Conservation (phyloP, 2,329 filamentous ascomycete genomes). For the Chaetomium sp. region DNA sequence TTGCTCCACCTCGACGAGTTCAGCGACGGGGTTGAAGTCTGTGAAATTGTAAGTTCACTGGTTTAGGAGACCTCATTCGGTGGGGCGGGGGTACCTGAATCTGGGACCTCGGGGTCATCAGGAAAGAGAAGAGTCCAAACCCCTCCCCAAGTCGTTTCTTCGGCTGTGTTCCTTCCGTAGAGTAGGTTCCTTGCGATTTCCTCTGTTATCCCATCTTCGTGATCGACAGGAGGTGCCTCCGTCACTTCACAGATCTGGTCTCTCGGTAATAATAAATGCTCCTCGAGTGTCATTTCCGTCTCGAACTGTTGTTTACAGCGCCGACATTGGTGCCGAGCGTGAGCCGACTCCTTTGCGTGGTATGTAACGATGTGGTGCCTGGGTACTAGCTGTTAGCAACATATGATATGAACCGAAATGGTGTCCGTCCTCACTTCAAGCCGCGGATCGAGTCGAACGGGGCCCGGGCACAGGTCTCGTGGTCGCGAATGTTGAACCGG, state of each 20-base stretch:
- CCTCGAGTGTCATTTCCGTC: conserved; percentile 14
- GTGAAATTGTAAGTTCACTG: neutral
- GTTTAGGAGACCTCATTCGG: neutral
- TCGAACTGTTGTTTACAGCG: conserved; percentile 29
- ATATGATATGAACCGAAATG: neutral
- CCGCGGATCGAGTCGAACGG: conserved; percentile 48
- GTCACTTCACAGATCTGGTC: conserved; percentile 33
- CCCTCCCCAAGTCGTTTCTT: conserved; percentile 26
- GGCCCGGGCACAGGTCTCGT: conserved; percentile 49
- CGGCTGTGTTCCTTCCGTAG: neutral
- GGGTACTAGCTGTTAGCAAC: conserved; percentile 10
- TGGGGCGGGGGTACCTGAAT: conserved; percentile 26
- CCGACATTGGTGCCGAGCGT: conserved; percentile 22
- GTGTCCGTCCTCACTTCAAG: conserved; percentile 39
- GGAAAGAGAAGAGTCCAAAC: conserved; percentile 32
- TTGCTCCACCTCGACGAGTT: conserved; percentile 34
- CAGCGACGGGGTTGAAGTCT: conserved; percentile 33
- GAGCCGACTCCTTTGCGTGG: conserved; percentile 20
- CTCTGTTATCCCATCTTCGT: conserved; percentile 31
- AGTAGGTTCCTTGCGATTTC: conserved; percentile 13
- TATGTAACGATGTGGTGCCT: conserved; percentile 30
- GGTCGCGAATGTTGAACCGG: conserved; percentile 50
- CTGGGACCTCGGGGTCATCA: conserved; percentile 22
- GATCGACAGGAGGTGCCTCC: neutral
- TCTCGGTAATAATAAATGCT: conserved; percentile 30